Evolutionary conservation across 352 stramenopile genomes (phyloP).

Genomic region (Plasmopara muralis): DNA sequence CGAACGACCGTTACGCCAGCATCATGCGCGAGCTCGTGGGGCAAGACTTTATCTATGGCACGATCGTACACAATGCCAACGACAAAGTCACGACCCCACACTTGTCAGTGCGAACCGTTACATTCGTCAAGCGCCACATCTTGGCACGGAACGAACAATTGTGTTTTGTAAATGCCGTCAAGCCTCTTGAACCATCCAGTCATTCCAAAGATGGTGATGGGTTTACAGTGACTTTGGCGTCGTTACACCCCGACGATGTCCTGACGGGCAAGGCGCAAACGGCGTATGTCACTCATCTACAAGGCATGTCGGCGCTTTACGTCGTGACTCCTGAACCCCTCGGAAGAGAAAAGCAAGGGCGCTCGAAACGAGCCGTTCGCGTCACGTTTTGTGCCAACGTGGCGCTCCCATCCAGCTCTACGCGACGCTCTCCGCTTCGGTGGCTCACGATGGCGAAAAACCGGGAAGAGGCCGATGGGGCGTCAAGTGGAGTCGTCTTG

Average conservation of each 20-base stretch:
- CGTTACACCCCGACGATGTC: slow-evolving; percentile 36
- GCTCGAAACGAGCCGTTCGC: slow-evolving; percentile 20
- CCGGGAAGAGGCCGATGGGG: slow-evolving; percentile 19
- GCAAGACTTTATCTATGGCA: slow-evolving; percentile 40
- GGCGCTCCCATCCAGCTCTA: slow-evolving; percentile 6
- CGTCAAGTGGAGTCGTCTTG: slow-evolving; percentile 21
- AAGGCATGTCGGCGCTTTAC: slow-evolving; percentile 27
- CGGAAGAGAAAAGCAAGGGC: slow-evolving; percentile 11
- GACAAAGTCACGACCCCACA: slow-evolving; percentile 17
- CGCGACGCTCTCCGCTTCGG: slow-evolving; percentile 9
- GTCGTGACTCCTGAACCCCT: slow-evolving; percentile 22
- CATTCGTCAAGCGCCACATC: slow-evolving; percentile 36
- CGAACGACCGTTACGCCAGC: slow-evolving; percentile 28
- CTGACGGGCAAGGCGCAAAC: slow-evolving; percentile 40
- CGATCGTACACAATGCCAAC: slow-evolving; percentile 32
- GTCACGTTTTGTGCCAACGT: slow-evolving; percentile 37
- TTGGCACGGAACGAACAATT: slow-evolving; percentile 45
- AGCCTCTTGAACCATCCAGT: slow-evolving; percentile 8
- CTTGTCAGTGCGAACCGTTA: slow-evolving; percentile 40
- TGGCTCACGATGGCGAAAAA: slow-evolving; percentile 16
- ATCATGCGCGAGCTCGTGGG: slow-evolving; percentile 42
- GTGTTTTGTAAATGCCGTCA: slow-evolving; percentile 34
- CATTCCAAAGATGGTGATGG: slow-evolving; percentile 6
- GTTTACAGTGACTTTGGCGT: slow-evolving; percentile 34
- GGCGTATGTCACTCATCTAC: slow-evolving; percentile 24